Evolutionary conservation across 768 basidiomycete species (phyloP).

Genomic region (Gelatoporia subvermispora): DNA sequence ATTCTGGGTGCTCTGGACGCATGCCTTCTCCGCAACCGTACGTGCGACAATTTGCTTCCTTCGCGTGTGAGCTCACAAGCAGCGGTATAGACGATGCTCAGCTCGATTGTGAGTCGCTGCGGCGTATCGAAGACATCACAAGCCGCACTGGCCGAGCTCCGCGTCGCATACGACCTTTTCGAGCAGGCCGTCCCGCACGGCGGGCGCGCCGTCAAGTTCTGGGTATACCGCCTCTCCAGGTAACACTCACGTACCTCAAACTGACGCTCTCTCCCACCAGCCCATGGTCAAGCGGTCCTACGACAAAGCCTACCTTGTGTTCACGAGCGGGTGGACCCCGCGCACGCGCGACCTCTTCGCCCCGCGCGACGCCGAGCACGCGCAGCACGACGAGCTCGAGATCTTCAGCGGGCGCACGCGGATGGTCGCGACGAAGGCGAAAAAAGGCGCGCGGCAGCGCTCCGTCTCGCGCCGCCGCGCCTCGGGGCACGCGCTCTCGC

Average conservation of each 20-base stretch:
- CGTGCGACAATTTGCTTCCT: slow-evolving; percentile 49
- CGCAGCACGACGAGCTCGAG: slow-evolving; percentile 61
- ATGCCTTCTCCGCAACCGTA: slow-evolving; percentile 39
- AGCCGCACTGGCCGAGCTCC: slow-evolving; percentile 64
- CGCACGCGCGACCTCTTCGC: slow-evolving; percentile 59
- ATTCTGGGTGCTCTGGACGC: slow-evolving; percentile 63
- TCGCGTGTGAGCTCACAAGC: slow-evolving; percentile 1
- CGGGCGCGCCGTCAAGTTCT: slow-evolving; percentile 65
- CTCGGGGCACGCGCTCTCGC: slow-evolving; percentile 7
- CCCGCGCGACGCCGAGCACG: slow-evolving; percentile 35
- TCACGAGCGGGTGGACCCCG: slow-evolving; percentile 41
- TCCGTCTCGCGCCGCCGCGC: slow-evolving; percentile 8
- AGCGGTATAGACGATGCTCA: slow-evolving; percentile 57
- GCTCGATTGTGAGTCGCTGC: slow-evolving; percentile 71
- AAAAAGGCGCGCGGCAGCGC: slow-evolving; percentile 14
- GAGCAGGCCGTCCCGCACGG: slow-evolving; percentile 56
- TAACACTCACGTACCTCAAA: neutral
- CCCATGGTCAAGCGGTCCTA: slow-evolving; percentile 62
- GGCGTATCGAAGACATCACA: slow-evolving; percentile 61
- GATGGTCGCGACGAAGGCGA: slow-evolving; percentile 47
- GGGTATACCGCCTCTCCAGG: slow-evolving; percentile 31
- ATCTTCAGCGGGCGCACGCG: slow-evolving; percentile 77
- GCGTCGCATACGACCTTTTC: slow-evolving; percentile 59
- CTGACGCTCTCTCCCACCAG: slow-evolving; percentile 26
- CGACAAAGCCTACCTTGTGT: slow-evolving; percentile 53